Evolutionary conservation across 1,284 basidiomycete species (phyloP), one percentile per base, ranked within the genome.

Genomic region (Ganoderma lucidum): DNA sequence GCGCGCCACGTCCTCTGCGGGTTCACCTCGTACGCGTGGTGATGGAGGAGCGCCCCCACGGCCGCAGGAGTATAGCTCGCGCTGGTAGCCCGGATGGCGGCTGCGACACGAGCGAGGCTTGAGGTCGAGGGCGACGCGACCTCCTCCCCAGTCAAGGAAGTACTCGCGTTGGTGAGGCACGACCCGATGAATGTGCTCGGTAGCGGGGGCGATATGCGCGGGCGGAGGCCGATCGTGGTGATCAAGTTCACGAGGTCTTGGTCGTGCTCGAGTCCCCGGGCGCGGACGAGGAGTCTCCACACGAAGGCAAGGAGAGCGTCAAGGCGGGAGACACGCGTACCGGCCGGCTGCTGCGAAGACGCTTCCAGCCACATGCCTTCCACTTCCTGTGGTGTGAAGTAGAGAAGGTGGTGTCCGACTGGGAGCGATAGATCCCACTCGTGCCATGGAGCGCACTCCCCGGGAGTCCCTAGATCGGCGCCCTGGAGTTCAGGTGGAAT

Each of bases 301-400:
- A 85, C 63, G 73, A 84, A 83, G 1, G 82, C 81, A 12, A 82
- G 78, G 32, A 86, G 77, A 1, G 83, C 80, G 73, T 85, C 84
- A n/a, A 84, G 78, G 63, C 80, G 79, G 68, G 81, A 83, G 71
- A 80, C 71, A 32, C 65, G 71, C n/a, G 39, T 41, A 19, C 60
- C 42, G 3, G 39, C 12, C 19, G 3, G 61, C 30, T 48, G 42
- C 19, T 45, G 28, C 14, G 68, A 62, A 6, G 70, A 64, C 28
- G 75, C 73, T 1, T 73, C 78, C 35, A 75, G 60, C 73, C 80
- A 81, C 62, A 86, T 83, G 19, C 73, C 67, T 5, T 79, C 68
- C 2, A 85, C 69, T 65, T 84, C 82, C 1, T 69, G 64, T 0
- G 78, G 69, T 28, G 76, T 77, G 69, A 84, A 85, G 70, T 80